Evolutionary conservation across 257 asterid genomes (phyloP).

Genomic region (Plantago major): DNA sequence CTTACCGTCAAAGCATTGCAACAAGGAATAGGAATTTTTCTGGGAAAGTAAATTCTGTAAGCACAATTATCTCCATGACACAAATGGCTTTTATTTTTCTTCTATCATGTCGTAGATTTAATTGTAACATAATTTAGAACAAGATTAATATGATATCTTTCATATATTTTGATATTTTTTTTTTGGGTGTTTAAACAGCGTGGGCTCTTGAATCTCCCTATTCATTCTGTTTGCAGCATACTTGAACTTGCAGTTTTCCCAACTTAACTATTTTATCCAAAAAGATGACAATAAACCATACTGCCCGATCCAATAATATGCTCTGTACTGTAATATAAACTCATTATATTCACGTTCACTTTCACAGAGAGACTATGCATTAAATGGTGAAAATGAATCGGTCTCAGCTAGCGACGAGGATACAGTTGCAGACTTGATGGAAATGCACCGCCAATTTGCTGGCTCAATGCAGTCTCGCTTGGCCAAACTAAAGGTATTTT

Average conservation of each 20-base stretch:
- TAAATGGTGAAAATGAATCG: constrained; percentile 49
- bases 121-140: constrained; percentile 1
- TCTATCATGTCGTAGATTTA: constrained; percentile 11
- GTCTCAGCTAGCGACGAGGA: constrained; percentile 69
- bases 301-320: not conserved
- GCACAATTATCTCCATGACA: constrained; percentile 29
- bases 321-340: not conserved
- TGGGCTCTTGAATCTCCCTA: not conserved
- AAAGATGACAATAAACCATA: not conserved
- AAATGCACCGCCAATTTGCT: constrained; percentile 68
- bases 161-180: constrained; percentile 4
- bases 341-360: constrained; percentile 17
- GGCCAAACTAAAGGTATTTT: constrained; percentile 77
- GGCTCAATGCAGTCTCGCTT: constrained; percentile 88
- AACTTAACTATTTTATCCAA: not conserved
- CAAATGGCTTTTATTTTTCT: constrained; percentile 12
- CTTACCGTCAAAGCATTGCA: constrained; percentile 41
- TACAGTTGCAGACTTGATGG: constrained; percentile 66
- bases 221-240: too few relatives aligned
- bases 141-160: constrained; percentile 4
- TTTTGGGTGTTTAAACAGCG: not conserved
- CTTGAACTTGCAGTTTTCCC: not conserved
- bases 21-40: constrained; percentile 52
- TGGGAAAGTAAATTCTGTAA: constrained; percentile 39
- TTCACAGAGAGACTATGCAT: constrained; percentile 48